phyloP scores from a whole-genome alignment of 1,284 basidiomycete species.

The Sporisorium graminicola region DNA sequence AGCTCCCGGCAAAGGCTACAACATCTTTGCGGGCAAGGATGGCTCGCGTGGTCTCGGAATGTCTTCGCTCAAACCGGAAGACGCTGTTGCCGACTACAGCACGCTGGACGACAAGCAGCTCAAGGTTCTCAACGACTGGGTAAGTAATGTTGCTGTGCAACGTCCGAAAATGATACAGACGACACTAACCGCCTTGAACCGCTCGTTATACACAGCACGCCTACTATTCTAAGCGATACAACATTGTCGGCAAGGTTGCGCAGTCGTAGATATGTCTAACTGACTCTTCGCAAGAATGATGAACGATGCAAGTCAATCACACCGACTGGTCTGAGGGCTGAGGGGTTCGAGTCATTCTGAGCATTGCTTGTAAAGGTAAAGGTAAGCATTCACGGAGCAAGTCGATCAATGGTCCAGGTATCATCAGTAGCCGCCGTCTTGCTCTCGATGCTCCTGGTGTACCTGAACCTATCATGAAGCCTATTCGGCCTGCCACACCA shows the following conservation, averaged over 20 bases:
- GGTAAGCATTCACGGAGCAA: constrained; percentile 46
- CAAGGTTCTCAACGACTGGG: constrained; percentile 91
- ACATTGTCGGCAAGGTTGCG: constrained; percentile 66
- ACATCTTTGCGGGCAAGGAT: constrained; percentile 84
- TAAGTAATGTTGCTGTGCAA: constrained; percentile 21
- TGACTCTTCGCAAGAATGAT: neutral
- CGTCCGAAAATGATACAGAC: neutral
- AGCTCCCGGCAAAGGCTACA: constrained; percentile 65
- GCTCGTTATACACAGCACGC: constrained; percentile 36
- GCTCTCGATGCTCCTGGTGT: constrained; percentile 45
- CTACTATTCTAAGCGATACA: constrained; percentile 69
- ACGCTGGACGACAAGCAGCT: constrained; percentile 79
- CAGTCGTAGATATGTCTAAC: constrained; percentile 6
- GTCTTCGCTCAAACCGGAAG: constrained; percentile 86
- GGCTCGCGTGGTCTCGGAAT: constrained; percentile 73
- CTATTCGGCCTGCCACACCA: constrained; percentile 66
- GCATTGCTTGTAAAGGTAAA: neutral
- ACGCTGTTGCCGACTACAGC: constrained; percentile 90
- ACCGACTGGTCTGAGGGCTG: neutral
- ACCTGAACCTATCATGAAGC: constrained; percentile 66
- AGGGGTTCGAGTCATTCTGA: neutral
- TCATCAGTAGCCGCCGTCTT: constrained; percentile 27
- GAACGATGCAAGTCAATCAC: neutral
- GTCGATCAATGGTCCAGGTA: constrained; percentile 53
- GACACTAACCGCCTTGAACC: neutral